These are phyloP conservation scores for Exophiala sideris DNA, from an alignment of 2,329 filamentous ascomycete genomes.

Conservation along the genomic window DNA sequence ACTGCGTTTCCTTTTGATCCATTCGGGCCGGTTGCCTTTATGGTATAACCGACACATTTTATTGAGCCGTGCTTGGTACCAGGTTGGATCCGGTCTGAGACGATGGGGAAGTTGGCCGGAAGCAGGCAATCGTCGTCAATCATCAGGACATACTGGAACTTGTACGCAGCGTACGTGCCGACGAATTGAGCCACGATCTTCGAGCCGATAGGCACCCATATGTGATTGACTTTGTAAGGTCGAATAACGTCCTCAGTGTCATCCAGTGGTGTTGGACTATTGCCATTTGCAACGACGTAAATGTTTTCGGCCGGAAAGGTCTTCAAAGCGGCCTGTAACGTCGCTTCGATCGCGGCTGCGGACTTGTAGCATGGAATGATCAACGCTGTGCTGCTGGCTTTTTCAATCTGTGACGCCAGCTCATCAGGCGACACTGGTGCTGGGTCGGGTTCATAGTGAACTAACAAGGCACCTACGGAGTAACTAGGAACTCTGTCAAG, in stretches of 20 bases:
- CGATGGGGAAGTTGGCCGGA: slow-evolving; percentile 48
- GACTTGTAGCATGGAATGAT: slow-evolving; percentile 52
- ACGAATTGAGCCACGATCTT: slow-evolving; percentile 52
- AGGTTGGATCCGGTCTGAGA: slow-evolving; percentile 39
- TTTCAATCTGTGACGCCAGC: slow-evolving; percentile 14
- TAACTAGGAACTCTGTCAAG: slow-evolving; percentile 25
- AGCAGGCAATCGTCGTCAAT: slow-evolving; percentile 52
- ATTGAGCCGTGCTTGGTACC: slow-evolving; percentile 33
- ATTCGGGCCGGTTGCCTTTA: slow-evolving; percentile 43
- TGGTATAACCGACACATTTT: slow-evolving; percentile 50
- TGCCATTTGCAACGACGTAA: slow-evolving; percentile 50
- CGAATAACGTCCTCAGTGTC: slow-evolving; percentile 47
- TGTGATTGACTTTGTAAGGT: slow-evolving; percentile 46
- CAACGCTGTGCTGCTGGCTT: slow-evolving; percentile 38
- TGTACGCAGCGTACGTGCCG: slow-evolving; percentile 45
- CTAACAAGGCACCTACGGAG: slow-evolving; percentile 33
- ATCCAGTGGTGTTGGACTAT: slow-evolving; percentile 46
- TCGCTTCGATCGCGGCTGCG: slow-evolving; percentile 40
- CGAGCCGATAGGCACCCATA: slow-evolving; percentile 49
- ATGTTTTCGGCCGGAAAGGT: slow-evolving; percentile 47
- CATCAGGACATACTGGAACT: slow-evolving; percentile 46
- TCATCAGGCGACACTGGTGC: slow-evolving; percentile 23
- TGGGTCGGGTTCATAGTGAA: slow-evolving; percentile 34
- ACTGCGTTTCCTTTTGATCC: slow-evolving; percentile 37
- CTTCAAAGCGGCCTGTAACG: slow-evolving; percentile 45